These are phyloP conservation scores for Chlorella sp. DNA, from an alignment of 139 green algal genomes.

Conservation along the genomic window DNA sequence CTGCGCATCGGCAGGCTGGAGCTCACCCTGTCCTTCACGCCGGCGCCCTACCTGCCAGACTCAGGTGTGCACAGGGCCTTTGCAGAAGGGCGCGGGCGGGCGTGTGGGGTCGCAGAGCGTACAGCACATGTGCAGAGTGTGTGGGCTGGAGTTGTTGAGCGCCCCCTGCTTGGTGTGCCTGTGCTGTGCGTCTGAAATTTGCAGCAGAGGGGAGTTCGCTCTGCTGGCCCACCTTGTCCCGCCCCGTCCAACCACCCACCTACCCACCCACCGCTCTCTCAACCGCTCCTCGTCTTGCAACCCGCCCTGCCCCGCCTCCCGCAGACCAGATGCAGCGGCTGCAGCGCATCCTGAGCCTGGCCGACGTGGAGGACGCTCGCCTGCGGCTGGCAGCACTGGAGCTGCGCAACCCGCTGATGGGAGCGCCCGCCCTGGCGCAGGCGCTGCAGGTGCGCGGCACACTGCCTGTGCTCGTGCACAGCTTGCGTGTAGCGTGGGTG, in stretches of 20 bases:
- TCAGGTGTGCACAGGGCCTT: conserved; percentile 4
- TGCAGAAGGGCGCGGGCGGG: not conserved
- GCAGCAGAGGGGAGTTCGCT: too few species aligned
- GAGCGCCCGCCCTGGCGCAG: conserved; percentile 60
- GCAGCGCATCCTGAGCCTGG: conserved; percentile 67
- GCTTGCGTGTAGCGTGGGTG: too few species aligned
- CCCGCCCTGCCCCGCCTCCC: not conserved
- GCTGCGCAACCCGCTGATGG: conserved; percentile 68
- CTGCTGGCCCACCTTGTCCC: too few species aligned
- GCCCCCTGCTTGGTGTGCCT: not conserved
- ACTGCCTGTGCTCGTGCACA: too few species aligned
- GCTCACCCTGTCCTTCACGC: conserved; percentile 69
- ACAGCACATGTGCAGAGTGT: too few species aligned
- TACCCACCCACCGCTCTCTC: too few species aligned
- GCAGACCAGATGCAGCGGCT: conserved; percentile 21
- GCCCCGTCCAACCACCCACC: too few species aligned
- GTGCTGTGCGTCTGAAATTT: too few species aligned
- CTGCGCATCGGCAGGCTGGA: conserved; percentile 57
- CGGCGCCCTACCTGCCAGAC: conserved; percentile 45
- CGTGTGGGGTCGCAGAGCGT: not conserved
- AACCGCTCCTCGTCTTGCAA: not conserved
- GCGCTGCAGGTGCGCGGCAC: conserved; percentile 33
- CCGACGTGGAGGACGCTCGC: conserved; percentile 79
- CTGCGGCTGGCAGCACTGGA: conserved; percentile 63
- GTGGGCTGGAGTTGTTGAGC: not conserved